phyloP scores from a whole-genome alignment of 805 yeast genomes.

The Kuraishia ogatae region DNA sequence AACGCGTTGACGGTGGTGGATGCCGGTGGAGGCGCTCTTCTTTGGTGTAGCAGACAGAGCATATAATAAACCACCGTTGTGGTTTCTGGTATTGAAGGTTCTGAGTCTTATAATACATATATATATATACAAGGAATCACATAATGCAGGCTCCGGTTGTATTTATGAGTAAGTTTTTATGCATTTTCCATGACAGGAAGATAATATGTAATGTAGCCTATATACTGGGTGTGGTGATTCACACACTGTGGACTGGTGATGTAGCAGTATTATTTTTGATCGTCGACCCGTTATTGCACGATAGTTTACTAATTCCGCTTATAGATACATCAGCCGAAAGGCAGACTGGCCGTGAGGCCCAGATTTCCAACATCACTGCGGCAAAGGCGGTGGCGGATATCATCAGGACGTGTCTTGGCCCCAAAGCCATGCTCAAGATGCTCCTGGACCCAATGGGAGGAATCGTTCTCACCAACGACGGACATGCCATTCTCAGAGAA shows the following conservation, averaged over 20 bases:
- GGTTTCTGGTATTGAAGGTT: neutral
- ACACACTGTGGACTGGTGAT: slow-evolving; percentile 8
- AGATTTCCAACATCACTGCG: slow-evolving; percentile 92
- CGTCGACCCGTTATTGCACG: slow-evolving; percentile 8
- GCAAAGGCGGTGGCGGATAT: slow-evolving; percentile 99
- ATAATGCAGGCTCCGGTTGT: slow-evolving; percentile 80
- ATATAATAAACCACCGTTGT: neutral
- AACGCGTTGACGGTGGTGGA: neutral
- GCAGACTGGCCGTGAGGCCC: slow-evolving; percentile 96
- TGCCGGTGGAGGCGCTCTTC: neutral
- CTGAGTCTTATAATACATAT: neutral
- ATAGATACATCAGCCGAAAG: slow-evolving; percentile 77
- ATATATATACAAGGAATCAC: neutral
- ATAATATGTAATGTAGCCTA: no score
- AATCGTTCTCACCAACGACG: slow-evolving; percentile 93
- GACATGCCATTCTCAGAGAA: slow-evolving; percentile 96
- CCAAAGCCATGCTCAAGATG: slow-evolving; percentile 98
- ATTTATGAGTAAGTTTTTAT: slow-evolving; percentile 42
- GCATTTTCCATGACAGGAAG: neutral
- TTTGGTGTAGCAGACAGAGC: neutral
- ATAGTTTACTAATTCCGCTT: slow-evolving; percentile 2
- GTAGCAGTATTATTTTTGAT: neutral
- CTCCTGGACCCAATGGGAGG: slow-evolving; percentile 95
- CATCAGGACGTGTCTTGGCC: slow-evolving; percentile 96
- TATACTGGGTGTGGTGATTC: slow-evolving; percentile 3